These are phyloP conservation scores for Amaranthus hypochondriacus DNA, from an alignment of 148 eudicot genomes.

Conservation along the genomic window DNA sequence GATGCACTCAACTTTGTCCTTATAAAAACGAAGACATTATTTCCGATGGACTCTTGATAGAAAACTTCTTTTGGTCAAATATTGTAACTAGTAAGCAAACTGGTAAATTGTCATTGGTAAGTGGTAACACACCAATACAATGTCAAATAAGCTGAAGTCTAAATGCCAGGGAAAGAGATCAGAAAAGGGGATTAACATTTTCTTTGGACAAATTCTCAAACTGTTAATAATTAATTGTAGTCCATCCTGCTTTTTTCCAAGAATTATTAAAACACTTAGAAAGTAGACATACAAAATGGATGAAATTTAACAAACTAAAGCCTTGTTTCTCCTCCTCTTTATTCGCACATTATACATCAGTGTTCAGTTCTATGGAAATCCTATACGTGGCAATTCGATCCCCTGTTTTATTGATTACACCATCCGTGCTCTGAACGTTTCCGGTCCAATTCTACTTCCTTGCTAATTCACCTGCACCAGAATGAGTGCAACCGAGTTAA, in stretches of 20 bases:
- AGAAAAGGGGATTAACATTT: too few relatives aligned
- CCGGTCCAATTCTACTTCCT: constrained; percentile 15
- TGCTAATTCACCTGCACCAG: constrained; percentile 20
- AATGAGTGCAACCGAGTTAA: neutral
- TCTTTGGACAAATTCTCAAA: too few relatives aligned
- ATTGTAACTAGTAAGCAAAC: too few relatives aligned
- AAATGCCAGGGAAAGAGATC: too few relatives aligned
- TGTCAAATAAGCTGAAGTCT: too few relatives aligned
- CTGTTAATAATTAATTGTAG: too few relatives aligned
- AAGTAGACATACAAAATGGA: constrained; percentile 6
- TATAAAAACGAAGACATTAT: too few relatives aligned
- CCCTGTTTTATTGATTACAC: neutral
- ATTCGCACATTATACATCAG: neutral
- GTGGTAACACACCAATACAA: too few relatives aligned
- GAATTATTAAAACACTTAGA: neutral
- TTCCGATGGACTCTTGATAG: too few relatives aligned
- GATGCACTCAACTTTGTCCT: too few relatives aligned
- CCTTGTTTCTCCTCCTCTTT: neutral
- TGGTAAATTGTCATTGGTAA: too few relatives aligned
- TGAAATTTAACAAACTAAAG: constrained; percentile 3
- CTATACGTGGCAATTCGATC: constrained; percentile 1
- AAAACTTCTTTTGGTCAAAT: too few relatives aligned
- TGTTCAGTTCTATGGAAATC: neutral
- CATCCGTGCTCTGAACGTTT: neutral
- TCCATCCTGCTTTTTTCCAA: neutral